Base-by-base conservation (phyloP, 2,329 filamentous ascomycete genomes). In the Hirsutella rhossiliensis region DNA sequence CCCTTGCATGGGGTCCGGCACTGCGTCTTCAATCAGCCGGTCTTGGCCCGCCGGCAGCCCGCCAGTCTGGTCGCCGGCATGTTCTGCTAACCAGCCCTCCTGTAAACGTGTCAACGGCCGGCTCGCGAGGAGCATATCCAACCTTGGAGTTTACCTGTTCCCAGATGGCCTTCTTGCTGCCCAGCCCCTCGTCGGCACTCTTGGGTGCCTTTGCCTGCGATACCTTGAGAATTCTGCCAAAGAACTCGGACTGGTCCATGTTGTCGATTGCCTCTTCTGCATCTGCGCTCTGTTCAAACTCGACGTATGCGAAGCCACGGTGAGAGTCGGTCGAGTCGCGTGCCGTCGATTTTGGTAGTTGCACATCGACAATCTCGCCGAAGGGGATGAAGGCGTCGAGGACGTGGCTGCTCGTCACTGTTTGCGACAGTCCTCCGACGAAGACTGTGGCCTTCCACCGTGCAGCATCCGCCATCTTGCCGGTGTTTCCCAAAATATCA, bases 251-350 rank as follows among this genome's bases (percentile, higher is more conserved):
- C 62, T 95, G 88, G 60, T 98, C 87, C 90, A 98, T 97, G 61
- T 98, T 98, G 72, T 97, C 88, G 62, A 98, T 95, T 42, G 92
- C 92, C 65, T 97, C 90, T 57, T 82, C 82, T 27, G 89, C 90
- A 64, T 98, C 92, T 45, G 82, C 78, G 12, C 80, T 74, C 45
- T 87, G 76, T 56, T 96, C 88, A 58, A 86, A 98, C 59, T 98
- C 92, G 42, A 98, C 86, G 61, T 98, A 97, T 46, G 89, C 92
- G 63, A 97, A 98, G 1, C 94, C 92, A 43, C 89, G 76, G 62
- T 98, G 92, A 28, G 80, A 69, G 36, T 94, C 86, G 40, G 75
- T 79, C 7, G 84, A 79, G 49, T 86, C 88, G 51, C 84, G 82
- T 49, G 81, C 72, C 59, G 95, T 89, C 45, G 87, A 84, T 63